These are phyloP conservation scores for Kwoniella botswanensis DNA, from an alignment of 768 basidiomycete genomes.

Conservation along the genomic window DNA sequence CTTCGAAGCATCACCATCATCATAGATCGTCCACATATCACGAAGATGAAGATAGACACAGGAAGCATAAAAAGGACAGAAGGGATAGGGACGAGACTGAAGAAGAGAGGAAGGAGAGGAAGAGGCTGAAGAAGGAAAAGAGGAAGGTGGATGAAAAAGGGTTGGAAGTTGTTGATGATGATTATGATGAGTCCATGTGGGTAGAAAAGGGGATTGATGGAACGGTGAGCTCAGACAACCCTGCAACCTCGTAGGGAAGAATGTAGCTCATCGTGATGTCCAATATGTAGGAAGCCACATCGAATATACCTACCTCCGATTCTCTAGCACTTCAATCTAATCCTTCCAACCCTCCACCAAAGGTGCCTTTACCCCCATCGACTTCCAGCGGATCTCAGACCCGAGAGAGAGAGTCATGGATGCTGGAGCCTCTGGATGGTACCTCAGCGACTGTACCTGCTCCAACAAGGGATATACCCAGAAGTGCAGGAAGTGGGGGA, in stretches of 20 bases:
- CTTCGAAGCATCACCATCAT: slow-evolving; percentile 18
- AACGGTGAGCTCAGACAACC: slow-evolving; percentile 24
- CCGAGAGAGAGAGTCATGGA: slow-evolving; percentile 80
- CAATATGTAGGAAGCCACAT: slow-evolving; percentile 36
- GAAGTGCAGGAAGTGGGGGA: slow-evolving; percentile 33
- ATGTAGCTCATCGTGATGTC: slow-evolving; percentile 2
- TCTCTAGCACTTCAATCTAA: slow-evolving; percentile 73
- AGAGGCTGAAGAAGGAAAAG: slow-evolving; percentile 53
- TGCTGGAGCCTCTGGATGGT: slow-evolving; percentile 65
- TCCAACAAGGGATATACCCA: slow-evolving; percentile 37
- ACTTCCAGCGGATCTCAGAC: slow-evolving; percentile 65
- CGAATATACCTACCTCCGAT: slow-evolving; percentile 77
- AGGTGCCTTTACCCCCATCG: slow-evolving; percentile 61
- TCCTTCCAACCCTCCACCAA: slow-evolving; percentile 62
- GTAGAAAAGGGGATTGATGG: slow-evolving; percentile 58
- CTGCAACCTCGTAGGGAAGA: slow-evolving; percentile 19
- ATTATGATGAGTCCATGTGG: slow-evolving; percentile 71
- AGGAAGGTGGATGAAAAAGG: slow-evolving; percentile 57
- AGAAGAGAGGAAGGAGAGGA: slow-evolving; percentile 43
- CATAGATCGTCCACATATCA: slow-evolving; percentile 19
- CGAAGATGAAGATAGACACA: slow-evolving; percentile 20
- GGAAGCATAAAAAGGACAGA: slow-evolving; percentile 45
- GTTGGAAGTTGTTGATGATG: slow-evolving; percentile 68
- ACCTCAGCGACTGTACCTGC: slow-evolving; percentile 49
- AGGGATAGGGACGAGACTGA: slow-evolving; percentile 44